A percentile compares a stretch with the other conserved stretches of the same genome.
These are phyloP conservation scores for Coemansia sp. DNA, from an alignment of 192 early-diverging fungal genomes.

Conservation along the genomic window DNA sequence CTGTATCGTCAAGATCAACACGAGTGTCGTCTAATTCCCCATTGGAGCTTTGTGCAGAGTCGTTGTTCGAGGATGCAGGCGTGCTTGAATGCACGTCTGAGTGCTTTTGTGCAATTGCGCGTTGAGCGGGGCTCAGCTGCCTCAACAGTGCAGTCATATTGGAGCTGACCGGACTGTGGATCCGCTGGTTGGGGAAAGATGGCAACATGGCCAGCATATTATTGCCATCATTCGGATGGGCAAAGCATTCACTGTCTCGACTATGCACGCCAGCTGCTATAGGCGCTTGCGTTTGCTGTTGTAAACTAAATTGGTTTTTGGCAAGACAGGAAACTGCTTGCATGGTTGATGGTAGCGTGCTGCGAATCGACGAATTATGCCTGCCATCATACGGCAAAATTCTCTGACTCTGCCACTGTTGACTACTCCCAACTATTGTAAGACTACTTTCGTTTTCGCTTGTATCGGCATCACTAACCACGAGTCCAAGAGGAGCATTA, in stretches of 20 bases:
- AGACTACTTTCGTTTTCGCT: conserved; percentile 1
- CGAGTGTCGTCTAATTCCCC: conserved; percentile 27
- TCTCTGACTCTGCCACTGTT: neutral
- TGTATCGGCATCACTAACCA: neutral
- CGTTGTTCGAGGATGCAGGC: neutral
- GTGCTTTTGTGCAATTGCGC: neutral
- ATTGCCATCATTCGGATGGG: neutral
- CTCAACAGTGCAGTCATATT: neutral
- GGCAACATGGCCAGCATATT: neutral
- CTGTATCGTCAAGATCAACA: conserved; percentile 17
- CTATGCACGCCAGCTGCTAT: neutral
- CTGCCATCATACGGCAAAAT: neutral
- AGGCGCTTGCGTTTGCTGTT: neutral
- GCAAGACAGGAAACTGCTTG: neutral
- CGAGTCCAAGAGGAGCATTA: neutral
- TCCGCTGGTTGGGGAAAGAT: neutral
- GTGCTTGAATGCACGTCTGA: neutral
- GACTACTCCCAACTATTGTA: neutral
- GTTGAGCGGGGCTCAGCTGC: neutral
- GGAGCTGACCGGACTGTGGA: conserved; percentile 2
- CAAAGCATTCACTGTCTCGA: neutral
- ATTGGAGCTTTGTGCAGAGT: neutral
- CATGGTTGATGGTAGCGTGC: conserved; percentile 13
- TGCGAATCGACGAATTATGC: conserved; percentile 19
- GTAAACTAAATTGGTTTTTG: neutral